Percentiles rank a stretch among this genome's conserved stretches.
Conservation (phyloP, 139 green algal species). For the Marvania coccoides region DNA sequence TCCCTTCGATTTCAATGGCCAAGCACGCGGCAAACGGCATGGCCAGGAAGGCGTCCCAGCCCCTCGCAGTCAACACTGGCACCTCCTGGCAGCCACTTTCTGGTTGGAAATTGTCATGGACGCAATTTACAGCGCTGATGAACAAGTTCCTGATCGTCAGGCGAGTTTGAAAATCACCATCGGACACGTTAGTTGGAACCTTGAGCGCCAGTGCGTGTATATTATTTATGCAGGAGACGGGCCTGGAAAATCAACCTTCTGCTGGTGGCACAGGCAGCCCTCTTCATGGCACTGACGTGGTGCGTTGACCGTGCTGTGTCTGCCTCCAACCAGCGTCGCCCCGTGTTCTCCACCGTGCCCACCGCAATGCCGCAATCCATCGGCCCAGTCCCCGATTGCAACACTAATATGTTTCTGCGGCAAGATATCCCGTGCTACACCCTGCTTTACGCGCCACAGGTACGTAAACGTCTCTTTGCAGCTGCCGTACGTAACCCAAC, state of each 20-base stretch:
- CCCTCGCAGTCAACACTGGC: neutral
- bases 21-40: neutral
- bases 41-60: neutral
- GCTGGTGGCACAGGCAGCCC: conserved; percentile 28
- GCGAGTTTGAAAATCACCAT: neutral
- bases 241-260: conserved; percentile 39
- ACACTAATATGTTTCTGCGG: conserved; percentile 31
- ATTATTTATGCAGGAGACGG: conserved; percentile 8
- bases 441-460: conserved; percentile 29
- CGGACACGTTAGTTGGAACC: neutral
- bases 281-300: conserved; percentile 43
- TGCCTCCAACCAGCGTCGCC: conserved; percentile 11
- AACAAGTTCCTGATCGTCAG: conserved; percentile 17
- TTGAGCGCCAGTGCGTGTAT: neutral
- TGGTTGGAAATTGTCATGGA: neutral
- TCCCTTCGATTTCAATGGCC: no score
- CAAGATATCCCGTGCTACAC: conserved; percentile 25
- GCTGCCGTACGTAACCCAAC: no score
- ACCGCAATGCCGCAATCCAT: neutral
- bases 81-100: neutral
- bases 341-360: neutral
- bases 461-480: neutral
- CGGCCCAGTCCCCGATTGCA: conserved; percentile 25
- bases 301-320: conserved; percentile 19
- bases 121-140: conserved; percentile 15